Evolutionary conservation across 106 monocot genomes (phyloP).

Genomic region (Dioscorea alata): DNA sequence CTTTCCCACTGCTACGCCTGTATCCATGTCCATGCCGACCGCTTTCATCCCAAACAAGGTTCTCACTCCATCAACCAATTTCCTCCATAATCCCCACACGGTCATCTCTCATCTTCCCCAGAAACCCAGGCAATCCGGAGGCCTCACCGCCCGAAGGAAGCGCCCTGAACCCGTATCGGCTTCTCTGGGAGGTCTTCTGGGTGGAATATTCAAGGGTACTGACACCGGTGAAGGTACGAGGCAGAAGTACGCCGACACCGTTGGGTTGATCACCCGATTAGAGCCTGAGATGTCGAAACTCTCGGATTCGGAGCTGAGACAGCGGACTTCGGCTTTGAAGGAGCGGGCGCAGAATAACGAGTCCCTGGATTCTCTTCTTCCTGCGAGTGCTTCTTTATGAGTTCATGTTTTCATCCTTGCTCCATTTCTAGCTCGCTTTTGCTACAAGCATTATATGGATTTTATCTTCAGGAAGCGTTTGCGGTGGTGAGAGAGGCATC

Average conservation of each 20-base stretch:
- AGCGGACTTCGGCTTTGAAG: slow-evolving; percentile 54
- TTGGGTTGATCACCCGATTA: slow-evolving; percentile 57
- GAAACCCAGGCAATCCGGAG: slow-evolving; percentile 18
- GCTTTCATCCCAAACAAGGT: background rate
- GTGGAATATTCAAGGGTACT: slow-evolving; percentile 69
- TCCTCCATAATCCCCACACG: slow-evolving; percentile 21
- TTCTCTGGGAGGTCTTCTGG: slow-evolving; percentile 63
- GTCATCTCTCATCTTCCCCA: slow-evolving; percentile 12
- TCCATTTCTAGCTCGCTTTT: background rate
- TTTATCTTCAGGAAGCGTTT: slow-evolving; percentile 82
- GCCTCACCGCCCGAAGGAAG: slow-evolving; percentile 4
- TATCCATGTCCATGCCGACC: slow-evolving; percentile 13
- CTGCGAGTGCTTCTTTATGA: slow-evolving; percentile 33
- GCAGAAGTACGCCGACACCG: slow-evolving; percentile 54
- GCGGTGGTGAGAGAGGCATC: slow-evolving; percentile 94
- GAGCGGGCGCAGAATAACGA: slow-evolving; percentile 66
- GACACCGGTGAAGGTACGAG: slow-evolving; percentile 77
- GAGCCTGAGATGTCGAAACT: slow-evolving; percentile 64
- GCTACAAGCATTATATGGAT: background rate
- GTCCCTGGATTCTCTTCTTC: slow-evolving; percentile 82
- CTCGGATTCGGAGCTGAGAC: slow-evolving; percentile 76
- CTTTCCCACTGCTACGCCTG: slow-evolving; percentile 15
- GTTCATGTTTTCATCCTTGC: background rate
- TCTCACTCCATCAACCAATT: slow-evolving; percentile 20
- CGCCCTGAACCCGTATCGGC: slow-evolving; percentile 22